Conservation (phyloP, 1,284 basidiomycete genomes). For the Irpex lacteus region DNA sequence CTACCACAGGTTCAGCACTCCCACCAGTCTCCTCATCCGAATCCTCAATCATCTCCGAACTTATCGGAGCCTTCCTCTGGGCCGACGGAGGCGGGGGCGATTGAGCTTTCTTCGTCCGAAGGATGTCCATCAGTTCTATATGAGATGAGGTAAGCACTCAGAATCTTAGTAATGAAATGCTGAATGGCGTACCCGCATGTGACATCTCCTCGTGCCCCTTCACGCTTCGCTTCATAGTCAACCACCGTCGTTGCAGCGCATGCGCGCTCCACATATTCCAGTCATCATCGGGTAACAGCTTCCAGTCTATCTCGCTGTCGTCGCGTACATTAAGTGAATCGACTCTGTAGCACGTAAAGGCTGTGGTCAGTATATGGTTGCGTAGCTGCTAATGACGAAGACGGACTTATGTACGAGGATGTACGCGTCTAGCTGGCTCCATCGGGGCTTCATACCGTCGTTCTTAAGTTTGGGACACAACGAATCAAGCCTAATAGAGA, state of each 20-base stretch:
- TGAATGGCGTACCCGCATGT: slow-evolving; percentile 67
- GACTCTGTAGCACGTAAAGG: slow-evolving; percentile 41
- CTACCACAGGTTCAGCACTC: neutral
- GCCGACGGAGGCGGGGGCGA: slow-evolving; percentile 38
- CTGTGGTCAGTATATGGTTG: no score
- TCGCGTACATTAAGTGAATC: slow-evolving; percentile 70
- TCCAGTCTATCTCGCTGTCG: slow-evolving; percentile 85
- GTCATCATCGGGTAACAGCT: slow-evolving; percentile 61
- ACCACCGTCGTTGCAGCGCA: slow-evolving; percentile 71
- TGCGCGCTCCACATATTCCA: slow-evolving; percentile 86
- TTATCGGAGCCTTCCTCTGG: slow-evolving; percentile 44
- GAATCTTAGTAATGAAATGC: no score
- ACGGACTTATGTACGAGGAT: slow-evolving; percentile 79
- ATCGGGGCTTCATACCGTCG: slow-evolving; percentile 64
- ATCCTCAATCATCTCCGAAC: slow-evolving; percentile 48
- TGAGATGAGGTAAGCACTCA: slow-evolving; percentile 7
- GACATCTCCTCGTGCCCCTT: slow-evolving; percentile 77
- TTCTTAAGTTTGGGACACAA: slow-evolving; percentile 70
- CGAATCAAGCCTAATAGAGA: slow-evolving; percentile 59
- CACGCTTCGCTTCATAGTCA: slow-evolving; percentile 70
- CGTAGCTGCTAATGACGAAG: neutral
- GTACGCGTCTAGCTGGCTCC: slow-evolving; percentile 71
- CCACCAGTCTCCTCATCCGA: slow-evolving; percentile 30
- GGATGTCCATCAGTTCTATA: slow-evolving; percentile 76
- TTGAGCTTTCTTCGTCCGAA: slow-evolving; percentile 66